phyloP scores from a whole-genome alignment of 2,329 filamentous ascomycete genomes.

The Xylariales sp. region DNA sequence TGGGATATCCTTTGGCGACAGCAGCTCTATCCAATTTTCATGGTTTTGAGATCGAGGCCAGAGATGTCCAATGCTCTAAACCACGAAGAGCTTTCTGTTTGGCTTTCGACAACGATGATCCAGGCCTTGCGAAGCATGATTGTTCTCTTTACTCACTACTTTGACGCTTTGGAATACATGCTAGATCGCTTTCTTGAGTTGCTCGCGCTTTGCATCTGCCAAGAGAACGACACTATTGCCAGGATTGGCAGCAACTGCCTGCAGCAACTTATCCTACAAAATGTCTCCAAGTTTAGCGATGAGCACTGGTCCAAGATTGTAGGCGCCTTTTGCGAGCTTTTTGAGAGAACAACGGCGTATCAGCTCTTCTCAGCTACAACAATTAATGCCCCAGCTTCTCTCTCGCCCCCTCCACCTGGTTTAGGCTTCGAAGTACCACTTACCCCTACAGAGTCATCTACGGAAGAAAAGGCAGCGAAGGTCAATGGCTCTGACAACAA shows the following conservation, averaged over 20 bases:
- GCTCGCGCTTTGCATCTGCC: conserved; percentile 91
- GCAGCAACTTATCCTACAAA: conserved; percentile 93
- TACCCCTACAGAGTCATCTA: conserved; percentile 33
- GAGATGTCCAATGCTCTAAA: conserved; percentile 95
- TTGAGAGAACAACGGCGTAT: conserved; percentile 89
- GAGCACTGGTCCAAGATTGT: conserved; percentile 95
- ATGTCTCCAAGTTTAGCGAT: conserved; percentile 83
- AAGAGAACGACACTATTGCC: conserved; percentile 98
- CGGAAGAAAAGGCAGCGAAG: conserved; percentile 54
- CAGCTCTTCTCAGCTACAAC: conserved; percentile 87
- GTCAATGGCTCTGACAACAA: conserved; percentile 53
- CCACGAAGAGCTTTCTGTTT: conserved; percentile 95
- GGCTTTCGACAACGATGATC: conserved; percentile 99
- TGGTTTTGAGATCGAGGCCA: conserved; percentile 92
- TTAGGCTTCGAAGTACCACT: conserved; percentile 43
- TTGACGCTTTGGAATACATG: conserved; percentile 95
- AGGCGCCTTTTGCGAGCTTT: conserved; percentile 91
- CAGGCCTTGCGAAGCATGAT: conserved; percentile 98
- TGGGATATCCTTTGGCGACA: conserved; percentile 99
- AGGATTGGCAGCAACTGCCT: conserved; percentile 97
- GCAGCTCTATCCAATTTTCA: conserved; percentile 95
- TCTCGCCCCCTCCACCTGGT: conserved; percentile 49
- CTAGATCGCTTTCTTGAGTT: conserved; percentile 95
- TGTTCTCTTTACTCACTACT: conserved; percentile 97
- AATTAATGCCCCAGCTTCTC: conserved; percentile 46